A percentile compares a stretch with the other conserved stretches of the same genome.
phyloP scores from a whole-genome alignment of 2,329 filamentous ascomycete species.

The Colletotrichum sp. region DNA sequence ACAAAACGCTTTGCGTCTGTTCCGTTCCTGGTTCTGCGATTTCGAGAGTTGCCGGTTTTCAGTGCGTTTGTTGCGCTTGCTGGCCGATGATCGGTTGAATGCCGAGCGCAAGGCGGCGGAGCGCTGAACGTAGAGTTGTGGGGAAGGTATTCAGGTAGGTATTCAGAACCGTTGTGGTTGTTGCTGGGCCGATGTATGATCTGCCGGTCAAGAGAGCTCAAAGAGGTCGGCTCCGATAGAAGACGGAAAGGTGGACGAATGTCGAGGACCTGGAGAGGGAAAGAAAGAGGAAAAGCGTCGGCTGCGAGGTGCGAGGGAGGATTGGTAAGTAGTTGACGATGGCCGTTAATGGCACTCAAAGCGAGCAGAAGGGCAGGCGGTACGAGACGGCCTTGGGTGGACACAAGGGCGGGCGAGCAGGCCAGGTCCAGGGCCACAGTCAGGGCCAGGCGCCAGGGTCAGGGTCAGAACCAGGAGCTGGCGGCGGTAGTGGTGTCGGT shows the following conservation, averaged over 20 bases:
- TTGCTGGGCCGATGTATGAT: too few relatives aligned
- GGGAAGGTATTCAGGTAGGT: not conserved
- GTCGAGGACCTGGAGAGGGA: not conserved
- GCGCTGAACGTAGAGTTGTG: not conserved
- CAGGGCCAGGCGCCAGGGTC: conserved; percentile 10
- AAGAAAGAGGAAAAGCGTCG: not conserved
- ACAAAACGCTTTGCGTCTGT: not conserved
- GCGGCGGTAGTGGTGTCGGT: conserved; percentile 10
- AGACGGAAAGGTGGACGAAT: not conserved
- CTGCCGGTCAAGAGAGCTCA: not conserved
- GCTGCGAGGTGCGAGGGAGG: not conserved
- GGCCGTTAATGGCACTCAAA: conserved; percentile 2
- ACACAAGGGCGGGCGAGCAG: not conserved
- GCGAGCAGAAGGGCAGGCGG: conserved; percentile 7
- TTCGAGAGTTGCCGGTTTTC: not conserved
- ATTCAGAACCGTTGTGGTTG: not conserved
- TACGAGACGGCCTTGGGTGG: conserved; percentile 5
- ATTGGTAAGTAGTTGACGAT: conserved; percentile 12
- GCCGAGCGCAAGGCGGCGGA: not conserved
- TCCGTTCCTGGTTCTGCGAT: not conserved
- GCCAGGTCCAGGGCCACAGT: conserved; percentile 12
- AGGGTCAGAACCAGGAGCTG: conserved; percentile 14
- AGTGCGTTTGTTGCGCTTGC: not conserved
- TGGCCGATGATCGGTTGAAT: not conserved
- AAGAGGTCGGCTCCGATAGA: not conserved